These are phyloP conservation scores for Primulina eburnea DNA, from an alignment of 257 asterid species.

Conservation along the genomic window DNA sequence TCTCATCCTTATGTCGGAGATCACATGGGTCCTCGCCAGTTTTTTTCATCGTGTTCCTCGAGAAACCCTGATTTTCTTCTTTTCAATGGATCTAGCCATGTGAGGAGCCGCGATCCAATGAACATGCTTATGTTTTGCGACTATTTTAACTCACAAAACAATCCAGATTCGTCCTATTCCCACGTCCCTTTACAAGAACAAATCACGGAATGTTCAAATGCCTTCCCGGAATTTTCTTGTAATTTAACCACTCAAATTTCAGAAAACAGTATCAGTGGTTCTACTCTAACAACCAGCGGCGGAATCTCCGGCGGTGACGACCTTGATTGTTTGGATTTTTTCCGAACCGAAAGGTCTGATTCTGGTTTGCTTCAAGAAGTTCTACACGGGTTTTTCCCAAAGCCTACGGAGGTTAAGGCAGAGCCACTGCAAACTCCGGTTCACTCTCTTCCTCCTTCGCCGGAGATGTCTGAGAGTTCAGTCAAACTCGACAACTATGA, in stretches of 20 bases:
- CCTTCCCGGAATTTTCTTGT: constrained; percentile 23
- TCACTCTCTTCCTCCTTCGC: not conserved
- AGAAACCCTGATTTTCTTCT: constrained; percentile 35
- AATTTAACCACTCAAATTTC: constrained; percentile 26
- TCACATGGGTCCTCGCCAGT: constrained; percentile 20
- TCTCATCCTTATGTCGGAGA: constrained; percentile 29
- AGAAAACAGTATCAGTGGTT: constrained; percentile 20
- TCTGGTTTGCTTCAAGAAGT: constrained; percentile 43
- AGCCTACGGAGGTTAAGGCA: constrained; percentile 27
- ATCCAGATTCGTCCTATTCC: not conserved
- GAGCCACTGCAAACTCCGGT: constrained; percentile 2
- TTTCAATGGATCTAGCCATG: not conserved
- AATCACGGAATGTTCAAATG: constrained; percentile 4
- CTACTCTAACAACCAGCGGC: not conserved
- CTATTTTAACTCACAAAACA: constrained; percentile 25
- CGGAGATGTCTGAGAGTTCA: not conserved
- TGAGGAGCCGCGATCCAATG: constrained; percentile 10
- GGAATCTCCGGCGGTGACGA: constrained; percentile 21
- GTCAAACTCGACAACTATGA: not conserved
- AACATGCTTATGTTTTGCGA: constrained; percentile 48
- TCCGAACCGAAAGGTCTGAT: constrained; percentile 43
- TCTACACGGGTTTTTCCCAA: constrained; percentile 54
- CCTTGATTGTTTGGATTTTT: constrained; percentile 41
- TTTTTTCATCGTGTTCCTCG: constrained; percentile 13
- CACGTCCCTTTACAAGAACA: constrained; percentile 28